phyloP scores from a whole-genome alignment of 1,139 yeast genomes.

The Sugiyamaella castrensis region DNA sequence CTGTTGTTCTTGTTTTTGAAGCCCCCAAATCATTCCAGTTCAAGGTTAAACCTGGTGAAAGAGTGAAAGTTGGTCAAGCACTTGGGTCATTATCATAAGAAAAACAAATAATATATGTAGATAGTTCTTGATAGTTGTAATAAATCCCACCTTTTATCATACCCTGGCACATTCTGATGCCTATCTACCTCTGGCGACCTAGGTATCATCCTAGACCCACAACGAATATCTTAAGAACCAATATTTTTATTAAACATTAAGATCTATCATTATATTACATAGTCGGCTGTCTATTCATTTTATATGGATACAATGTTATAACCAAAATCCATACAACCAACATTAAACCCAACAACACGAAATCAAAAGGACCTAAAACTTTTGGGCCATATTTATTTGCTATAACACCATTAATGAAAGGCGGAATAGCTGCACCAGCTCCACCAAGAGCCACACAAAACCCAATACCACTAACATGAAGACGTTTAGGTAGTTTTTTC shows the following conservation, averaged over 20 bases:
- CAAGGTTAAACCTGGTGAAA: slow-evolving; percentile 64
- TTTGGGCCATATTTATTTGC: slow-evolving; percentile 32
- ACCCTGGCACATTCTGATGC: no score
- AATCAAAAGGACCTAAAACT: slow-evolving; percentile 33
- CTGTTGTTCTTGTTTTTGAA: slow-evolving; percentile 93
- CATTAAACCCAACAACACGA: slow-evolving; percentile 30
- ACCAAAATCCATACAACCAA: slow-evolving; percentile 29
- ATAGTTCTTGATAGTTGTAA: not conserved
- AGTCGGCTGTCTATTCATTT: no score
- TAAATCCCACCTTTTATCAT: not conserved
- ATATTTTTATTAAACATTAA: not conserved
- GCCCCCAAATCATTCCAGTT: slow-evolving; percentile 81
- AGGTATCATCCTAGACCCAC: not conserved
- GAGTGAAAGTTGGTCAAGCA: slow-evolving; percentile 80
- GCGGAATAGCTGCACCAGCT: slow-evolving; percentile 62
- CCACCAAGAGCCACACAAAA: slow-evolving; percentile 78
- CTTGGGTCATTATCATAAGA: slow-evolving; percentile 48
- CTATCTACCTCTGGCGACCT: slow-evolving; percentile 2
- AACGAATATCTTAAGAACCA: not conserved
- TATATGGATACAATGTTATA: slow-evolving; percentile 14
- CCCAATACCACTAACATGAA: slow-evolving; percentile 70
- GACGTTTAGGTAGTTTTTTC: slow-evolving; percentile 56
- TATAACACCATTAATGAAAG: slow-evolving; percentile 34
- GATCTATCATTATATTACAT: not conserved
- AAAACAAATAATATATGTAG: slow-evolving; percentile 1